phyloP scores from a whole-genome alignment of 2,329 filamentous ascomycete species.

The Sclerotinia nivalis region DNA sequence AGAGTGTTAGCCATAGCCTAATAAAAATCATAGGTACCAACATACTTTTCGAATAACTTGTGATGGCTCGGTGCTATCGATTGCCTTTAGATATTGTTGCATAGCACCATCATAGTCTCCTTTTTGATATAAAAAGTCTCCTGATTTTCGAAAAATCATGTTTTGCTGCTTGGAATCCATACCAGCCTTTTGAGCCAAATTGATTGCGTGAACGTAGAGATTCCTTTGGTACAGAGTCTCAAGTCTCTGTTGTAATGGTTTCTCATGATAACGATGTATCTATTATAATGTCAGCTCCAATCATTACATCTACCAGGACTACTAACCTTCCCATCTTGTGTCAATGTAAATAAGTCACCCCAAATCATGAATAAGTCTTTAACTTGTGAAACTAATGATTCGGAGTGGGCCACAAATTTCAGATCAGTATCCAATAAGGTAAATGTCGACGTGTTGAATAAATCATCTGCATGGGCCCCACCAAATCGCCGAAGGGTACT shows the following conservation, averaged over 20 bases:
- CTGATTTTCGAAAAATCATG: slow-evolving; percentile 88
- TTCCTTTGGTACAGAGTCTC: slow-evolving; percentile 94
- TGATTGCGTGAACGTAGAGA: slow-evolving; percentile 87
- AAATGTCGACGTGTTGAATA: slow-evolving; percentile 86
- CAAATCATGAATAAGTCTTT: slow-evolving; percentile 81
- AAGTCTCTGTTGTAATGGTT: slow-evolving; percentile 82
- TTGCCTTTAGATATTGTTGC: slow-evolving; percentile 95
- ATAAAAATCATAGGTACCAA: not conserved
- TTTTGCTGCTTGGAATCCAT: slow-evolving; percentile 82
- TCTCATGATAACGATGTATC: slow-evolving; percentile 88
- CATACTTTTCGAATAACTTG: slow-evolving; percentile 87
- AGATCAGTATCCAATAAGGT: slow-evolving; percentile 89
- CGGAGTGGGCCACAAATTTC: slow-evolving; percentile 85
- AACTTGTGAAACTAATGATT: slow-evolving; percentile 78
- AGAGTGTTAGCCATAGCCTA: slow-evolving; percentile 37
- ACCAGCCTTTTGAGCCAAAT: slow-evolving; percentile 85
- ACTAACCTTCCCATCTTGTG: slow-evolving; percentile 83
- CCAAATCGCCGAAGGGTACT: slow-evolving; percentile 70
- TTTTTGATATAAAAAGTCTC: slow-evolving; percentile 91
- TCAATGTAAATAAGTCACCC: slow-evolving; percentile 89
- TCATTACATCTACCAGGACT: not conserved
- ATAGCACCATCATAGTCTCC: slow-evolving; percentile 98
- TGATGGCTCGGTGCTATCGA: slow-evolving; percentile 93
- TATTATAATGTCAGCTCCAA: slow-evolving; percentile 49
- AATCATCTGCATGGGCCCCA: slow-evolving; percentile 67